Conservation (phyloP, 495 filamentous ascomycete species). For the Penicillium angulare region DNA sequence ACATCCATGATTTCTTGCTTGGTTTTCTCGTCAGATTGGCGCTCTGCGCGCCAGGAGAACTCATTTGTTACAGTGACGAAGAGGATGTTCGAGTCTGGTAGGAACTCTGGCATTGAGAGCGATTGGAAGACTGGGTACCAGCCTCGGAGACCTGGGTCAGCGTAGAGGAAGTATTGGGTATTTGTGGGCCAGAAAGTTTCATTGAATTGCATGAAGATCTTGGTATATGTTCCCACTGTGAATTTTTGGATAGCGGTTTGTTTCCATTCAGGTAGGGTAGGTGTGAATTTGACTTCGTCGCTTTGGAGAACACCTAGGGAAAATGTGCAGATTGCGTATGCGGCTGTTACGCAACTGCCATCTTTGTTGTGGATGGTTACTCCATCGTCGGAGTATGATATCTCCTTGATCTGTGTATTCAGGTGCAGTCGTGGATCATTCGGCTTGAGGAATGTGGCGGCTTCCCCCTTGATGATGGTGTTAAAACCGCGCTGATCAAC, state of each 20-base stretch:
- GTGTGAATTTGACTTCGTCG: constrained; percentile 59
- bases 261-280: constrained; percentile 67
- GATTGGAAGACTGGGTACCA: constrained; percentile 75
- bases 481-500: constrained; percentile 67
- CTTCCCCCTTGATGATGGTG: constrained; percentile 58
- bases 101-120: constrained; percentile 57
- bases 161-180: constrained; percentile 73
- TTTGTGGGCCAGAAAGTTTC: constrained; percentile 68
- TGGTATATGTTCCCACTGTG: constrained; percentile 75
- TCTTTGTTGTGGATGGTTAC: constrained; percentile 59
- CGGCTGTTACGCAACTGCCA: constrained; percentile 60
- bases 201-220: constrained; percentile 74
- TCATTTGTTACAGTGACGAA: constrained; percentile 66
- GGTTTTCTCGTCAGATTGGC: constrained; percentile 61
- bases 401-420: constrained; percentile 58
- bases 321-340: constrained; percentile 59
- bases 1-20: constrained; percentile 61
- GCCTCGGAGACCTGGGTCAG: constrained; percentile 58
- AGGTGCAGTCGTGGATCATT: constrained; percentile 60
- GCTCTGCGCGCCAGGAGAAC: constrained; percentile 61
- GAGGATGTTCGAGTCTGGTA: constrained; percentile 62
- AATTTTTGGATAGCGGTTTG: constrained; percentile 62
- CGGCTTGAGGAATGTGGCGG: constrained; percentile 54
- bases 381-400: constrained; percentile 53
- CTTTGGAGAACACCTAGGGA: constrained; percentile 71